Evolutionary conservation across 306 rosid species (phyloP), one percentile per base, ranked within the genome.

Genomic region (Pyrus bretschneideri): DNA sequence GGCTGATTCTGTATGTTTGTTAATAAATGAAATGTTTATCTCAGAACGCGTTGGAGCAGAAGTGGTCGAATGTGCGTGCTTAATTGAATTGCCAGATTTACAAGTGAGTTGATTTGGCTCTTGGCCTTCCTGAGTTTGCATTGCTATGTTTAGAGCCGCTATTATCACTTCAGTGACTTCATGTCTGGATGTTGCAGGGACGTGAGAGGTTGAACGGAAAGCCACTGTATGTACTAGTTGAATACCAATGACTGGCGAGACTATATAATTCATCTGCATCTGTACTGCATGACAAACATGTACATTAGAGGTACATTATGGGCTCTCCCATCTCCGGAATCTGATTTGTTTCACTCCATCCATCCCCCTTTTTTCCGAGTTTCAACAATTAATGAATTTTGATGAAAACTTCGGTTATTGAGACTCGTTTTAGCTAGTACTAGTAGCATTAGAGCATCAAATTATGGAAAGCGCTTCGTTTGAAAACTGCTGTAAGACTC

Each of bases 1-100:
- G 4, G 27, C 38, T 30, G 74, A 30, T 71, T 67, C 5, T 17
- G 35, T 25, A 13, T 4, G 2, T 23, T 59, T n/a, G 15, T 31
- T 31, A 19, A 40, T 65, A 7, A 38, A 38, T 38, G 42, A 38
- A 38, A 38, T 38, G 42, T 73, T 81, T 31, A 29, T 44, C 82
- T 38, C 91, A 95, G 99, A 92, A 83, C 93, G 96, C 29, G 97
- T 83, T 54, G 97, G 99, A 87, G 99, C 97, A 17, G 97, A 90
- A 74, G 97, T 92, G 15, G 89, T 95, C 9, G 99, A 95, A 82
- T 95, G 97, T 79, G 99, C 96, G 12, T 92, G 97, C 65, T 89
- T 95, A n/a, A 95, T 92, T 71, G 97, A 95, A 84, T 82, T 95
- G 45, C 97, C 96, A 51, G 96, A 90, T 52, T 76, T 94, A 69